Evolutionary conservation across 495 filamentous ascomycete genomes (phyloP).

Genomic region (Xanthoparmelia taractica): DNA sequence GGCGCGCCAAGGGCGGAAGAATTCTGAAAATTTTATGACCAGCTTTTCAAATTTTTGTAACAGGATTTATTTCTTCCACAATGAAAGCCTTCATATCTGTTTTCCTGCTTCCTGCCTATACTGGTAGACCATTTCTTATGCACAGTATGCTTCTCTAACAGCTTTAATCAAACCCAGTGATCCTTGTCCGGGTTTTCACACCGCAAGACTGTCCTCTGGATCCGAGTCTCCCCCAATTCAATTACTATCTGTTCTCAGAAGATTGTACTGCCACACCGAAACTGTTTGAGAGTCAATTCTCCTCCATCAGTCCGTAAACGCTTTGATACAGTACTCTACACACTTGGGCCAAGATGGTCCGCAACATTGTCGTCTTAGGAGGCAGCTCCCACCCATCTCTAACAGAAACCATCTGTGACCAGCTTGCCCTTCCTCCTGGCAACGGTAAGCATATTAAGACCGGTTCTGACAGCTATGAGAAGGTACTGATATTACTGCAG

Average conservation of each 20-base stretch:
- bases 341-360: conserved; percentile 56
- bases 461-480: neutral
- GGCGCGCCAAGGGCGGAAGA: neutral
- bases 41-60: neutral
- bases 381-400: conserved; percentile 88
- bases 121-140: conserved; percentile 10
- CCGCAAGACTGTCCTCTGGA: neutral
- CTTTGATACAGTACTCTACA: neutral
- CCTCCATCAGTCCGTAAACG: neutral
- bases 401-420: conserved; percentile 73
- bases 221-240: neutral
- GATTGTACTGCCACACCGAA: neutral
- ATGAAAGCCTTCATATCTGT: neutral
- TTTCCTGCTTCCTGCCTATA: conserved; percentile 3
- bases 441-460: neutral
- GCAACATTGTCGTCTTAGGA: conserved; percentile 90
- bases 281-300: neutral
- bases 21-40: conserved; percentile 1
- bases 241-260: neutral
- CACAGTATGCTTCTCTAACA: conserved; percentile 37
- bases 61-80: neutral
- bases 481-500: conserved; percentile 35
- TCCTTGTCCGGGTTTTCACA: neutral
- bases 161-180: conserved; percentile 35
- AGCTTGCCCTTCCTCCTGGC: conserved; percentile 75